Percentiles rank a stretch among this genome's conserved stretches.
Evolutionary conservation across 495 filamentous ascomycete species (phyloP).

Genomic region (Mytilinidion resinicola): DNA sequence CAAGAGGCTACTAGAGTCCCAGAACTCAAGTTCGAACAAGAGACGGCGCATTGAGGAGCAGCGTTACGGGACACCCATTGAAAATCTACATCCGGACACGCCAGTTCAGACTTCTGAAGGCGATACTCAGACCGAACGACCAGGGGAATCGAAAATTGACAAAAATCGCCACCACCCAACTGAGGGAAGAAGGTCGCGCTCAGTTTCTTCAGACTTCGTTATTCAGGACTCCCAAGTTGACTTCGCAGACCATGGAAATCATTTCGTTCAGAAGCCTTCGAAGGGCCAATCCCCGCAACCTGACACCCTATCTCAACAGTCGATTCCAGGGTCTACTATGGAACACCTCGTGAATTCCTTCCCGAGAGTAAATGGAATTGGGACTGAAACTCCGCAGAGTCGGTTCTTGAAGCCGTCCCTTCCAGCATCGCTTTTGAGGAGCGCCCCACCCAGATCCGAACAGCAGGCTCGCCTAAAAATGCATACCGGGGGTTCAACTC

Average conservation of each 20-base stretch:
- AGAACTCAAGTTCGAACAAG: constrained; percentile 6
- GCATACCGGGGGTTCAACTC: not conserved
- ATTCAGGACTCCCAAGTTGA: not conserved
- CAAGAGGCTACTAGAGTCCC: constrained; percentile 11
- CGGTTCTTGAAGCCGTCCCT: not conserved
- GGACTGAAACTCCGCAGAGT: not conserved
- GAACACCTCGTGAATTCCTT: not conserved
- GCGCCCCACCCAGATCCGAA: not conserved
- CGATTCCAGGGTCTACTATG: not conserved
- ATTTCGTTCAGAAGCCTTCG: not conserved
- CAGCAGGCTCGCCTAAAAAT: not conserved
- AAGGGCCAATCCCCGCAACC: not conserved
- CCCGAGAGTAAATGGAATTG: not conserved
- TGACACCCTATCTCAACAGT: not conserved
- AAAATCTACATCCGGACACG: constrained; percentile 3
- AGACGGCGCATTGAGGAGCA: constrained; percentile 11
- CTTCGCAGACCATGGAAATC: not conserved
- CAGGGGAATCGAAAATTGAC: not conserved
- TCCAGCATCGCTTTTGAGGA: not conserved
- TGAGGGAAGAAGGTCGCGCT: not conserved
- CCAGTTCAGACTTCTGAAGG: constrained; percentile 20
- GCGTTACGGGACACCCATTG: not conserved
- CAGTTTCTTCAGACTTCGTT: not conserved
- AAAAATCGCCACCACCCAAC: not conserved
- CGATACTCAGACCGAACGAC: not conserved